Evolutionary conservation across 2,329 filamentous ascomycete species (phyloP), one percentile per base, ranked within the genome.

Genomic region (Colletotrichum cordylinicola): DNA sequence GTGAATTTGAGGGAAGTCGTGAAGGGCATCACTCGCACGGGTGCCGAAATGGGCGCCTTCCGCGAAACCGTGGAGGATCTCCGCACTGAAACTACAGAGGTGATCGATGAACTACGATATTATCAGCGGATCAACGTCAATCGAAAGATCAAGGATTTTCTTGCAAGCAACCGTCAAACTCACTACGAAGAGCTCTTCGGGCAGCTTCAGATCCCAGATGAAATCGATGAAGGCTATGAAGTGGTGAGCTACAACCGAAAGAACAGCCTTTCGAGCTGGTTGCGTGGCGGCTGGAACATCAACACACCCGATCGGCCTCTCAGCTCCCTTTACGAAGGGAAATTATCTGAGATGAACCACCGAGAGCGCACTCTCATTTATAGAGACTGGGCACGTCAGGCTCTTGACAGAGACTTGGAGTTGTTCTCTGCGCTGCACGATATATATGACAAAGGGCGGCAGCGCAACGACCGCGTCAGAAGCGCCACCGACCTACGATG

Each of bases 1-100:
- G 80, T 89, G n/a, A 93, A 91, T 70, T 85, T 94, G 8, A 83
- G 86, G 0, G 74, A 78, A 0, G 82, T 90, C 6, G 79, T 79
- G 2, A 75, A 80, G 16, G 70, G 77, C 1, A 78, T 82, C 9
- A 78, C 80, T 2, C 80, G 82, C 12, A 90, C 88, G 2, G 85
- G 81, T n/a, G 74, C 81, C 0, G 86, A 89, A 75, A 86, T 82
- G 31, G 76, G 73, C 0, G 78, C 79, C 0, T 31, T 84, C 1
- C 86, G 83, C 67, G 78, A 82, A 4, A 65, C 77, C 2, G 79
- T 79, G 8, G 74, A 79, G 4, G 68, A 58, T 12, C 71, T 82
- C 8, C 15, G 73, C 6, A 37, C 4, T 0, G 55, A 77, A 18
- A 66, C 72, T n/a, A 37, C 24, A 13, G 48, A 21, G 10, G 43